These are phyloP conservation scores for Hypoxylon crocopeplum DNA, from an alignment of 495 filamentous ascomycete genomes.

Conservation along the genomic window DNA sequence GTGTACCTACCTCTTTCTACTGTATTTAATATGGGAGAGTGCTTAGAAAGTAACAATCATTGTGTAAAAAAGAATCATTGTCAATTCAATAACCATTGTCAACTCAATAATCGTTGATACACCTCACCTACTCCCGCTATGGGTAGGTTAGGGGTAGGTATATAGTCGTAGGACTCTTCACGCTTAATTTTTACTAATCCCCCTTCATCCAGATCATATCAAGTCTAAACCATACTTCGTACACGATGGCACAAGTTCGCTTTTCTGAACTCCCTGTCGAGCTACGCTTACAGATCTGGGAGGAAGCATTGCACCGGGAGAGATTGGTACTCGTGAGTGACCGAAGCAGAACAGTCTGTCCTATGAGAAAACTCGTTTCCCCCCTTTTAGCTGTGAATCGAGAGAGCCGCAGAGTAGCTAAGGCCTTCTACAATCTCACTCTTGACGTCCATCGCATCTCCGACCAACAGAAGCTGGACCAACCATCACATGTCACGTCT, in stretches of 20 bases:
- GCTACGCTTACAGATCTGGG: constrained; percentile 9
- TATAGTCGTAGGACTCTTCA: too few relatives aligned
- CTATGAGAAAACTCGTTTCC: constrained; percentile 3
- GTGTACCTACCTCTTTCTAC: too few relatives aligned
- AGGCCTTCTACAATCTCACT: constrained; percentile 12
- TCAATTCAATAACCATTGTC: too few relatives aligned
- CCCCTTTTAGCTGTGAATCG: constrained; percentile 6
- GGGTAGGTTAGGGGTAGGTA: too few relatives aligned
- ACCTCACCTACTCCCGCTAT: too few relatives aligned
- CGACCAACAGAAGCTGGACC: too few relatives aligned
- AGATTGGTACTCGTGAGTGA: too few relatives aligned
- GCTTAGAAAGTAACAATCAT: too few relatives aligned
- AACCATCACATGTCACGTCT: not conserved
- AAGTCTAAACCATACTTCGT: not conserved
- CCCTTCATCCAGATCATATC: not conserved
- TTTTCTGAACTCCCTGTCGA: constrained; percentile 1
- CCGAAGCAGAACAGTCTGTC: not conserved
- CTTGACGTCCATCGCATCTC: constrained; percentile 6
- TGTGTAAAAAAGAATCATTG: too few relatives aligned
- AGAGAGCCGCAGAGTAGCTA: constrained; percentile 17
- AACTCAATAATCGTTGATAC: too few relatives aligned
- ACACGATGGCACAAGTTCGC: constrained; percentile 12
- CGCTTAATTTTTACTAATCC: too few relatives aligned
- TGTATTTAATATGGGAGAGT: too few relatives aligned
- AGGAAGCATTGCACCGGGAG: constrained; percentile 2